These are phyloP conservation scores for Candida patagonica DNA, from an alignment of 805 yeast genomes.

Conservation along the genomic window DNA sequence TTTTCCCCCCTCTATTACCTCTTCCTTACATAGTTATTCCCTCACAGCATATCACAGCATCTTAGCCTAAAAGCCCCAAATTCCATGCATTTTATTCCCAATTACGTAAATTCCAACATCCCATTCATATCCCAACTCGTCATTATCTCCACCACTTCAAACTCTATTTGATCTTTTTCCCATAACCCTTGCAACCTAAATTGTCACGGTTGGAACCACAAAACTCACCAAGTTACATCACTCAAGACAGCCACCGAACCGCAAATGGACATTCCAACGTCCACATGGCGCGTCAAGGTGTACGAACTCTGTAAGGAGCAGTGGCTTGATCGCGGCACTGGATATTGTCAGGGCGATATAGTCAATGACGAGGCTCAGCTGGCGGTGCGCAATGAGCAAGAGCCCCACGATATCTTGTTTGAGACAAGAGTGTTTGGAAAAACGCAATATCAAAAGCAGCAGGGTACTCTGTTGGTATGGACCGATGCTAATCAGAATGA, in stretches of 20 bases:
- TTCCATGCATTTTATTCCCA: no score
- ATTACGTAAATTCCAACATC: no score
- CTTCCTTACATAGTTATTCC: not conserved
- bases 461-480: conserved; percentile 92
- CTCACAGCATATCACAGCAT: not conserved
- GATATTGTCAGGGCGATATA: conserved; percentile 68
- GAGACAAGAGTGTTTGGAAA: conserved; percentile 61
- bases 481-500: conserved; percentile 61
- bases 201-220: no score
- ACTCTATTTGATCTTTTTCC: no score
- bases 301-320: conserved; percentile 70
- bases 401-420: conserved; percentile 49
- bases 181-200: no score
- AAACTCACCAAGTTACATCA: no score
- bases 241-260: not conserved
- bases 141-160: no score
- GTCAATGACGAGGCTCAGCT: conserved; percentile 33
- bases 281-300: conserved; percentile 82
- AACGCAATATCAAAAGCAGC: conserved; percentile 85
- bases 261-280: conserved; percentile 23
- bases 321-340: conserved; percentile 92
- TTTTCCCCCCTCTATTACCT: not conserved
- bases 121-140: no score
- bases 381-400: conserved; percentile 66
- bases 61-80: no score